Evolutionary conservation across 768 basidiomycete species (phyloP), one percentile per base, ranked within the genome.

Genomic region (Trichaptum fuscoviolaceum): DNA sequence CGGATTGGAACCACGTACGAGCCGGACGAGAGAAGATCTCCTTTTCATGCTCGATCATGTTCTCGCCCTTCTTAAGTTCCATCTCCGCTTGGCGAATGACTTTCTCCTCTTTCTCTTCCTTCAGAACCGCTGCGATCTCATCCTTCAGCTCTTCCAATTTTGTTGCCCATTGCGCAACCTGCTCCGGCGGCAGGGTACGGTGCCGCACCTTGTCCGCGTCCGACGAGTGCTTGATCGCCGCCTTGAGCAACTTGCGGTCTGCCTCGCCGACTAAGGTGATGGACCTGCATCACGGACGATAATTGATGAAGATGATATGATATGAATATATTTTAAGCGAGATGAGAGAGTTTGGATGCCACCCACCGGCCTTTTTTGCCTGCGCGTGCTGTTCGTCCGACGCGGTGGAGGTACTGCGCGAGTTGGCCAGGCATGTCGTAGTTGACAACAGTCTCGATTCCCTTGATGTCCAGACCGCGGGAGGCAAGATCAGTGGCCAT

Each of bases 401-500:
- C 96, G 67, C 97, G 91, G 76, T 99, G 97, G 35, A 98, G 84
- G 77, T 99, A 99, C 72, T 95, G 95, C 8, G 92, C 87, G 35
- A 98, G 80, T 73, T 95, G 92, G 23, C 86, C 84, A 10, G 97
- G 97, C 96, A 99, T 97, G 75, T 99, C 97, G 74, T 96, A 99
- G 77, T 99, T 99, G 75, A 99, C 95, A 68, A 99, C 94, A 1
- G 95, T 95, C 74, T 99, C 93, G 26, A 98, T 89, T 18, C 96
- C 96, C 75, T 96, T 96, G 81, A 99, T 97, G 78, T 99, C 96
- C 30, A 99, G 83, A 77, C 97, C 93, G 67, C 95, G 88, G 65
- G 95, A 92, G 35, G 97, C 97, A 36, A 99, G 80, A 75, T 99
- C 97, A 0, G 97, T 99, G 2, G 96, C 96, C 84, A 99, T 91